phyloP scores from a whole-genome alignment of 2,329 filamentous ascomycete species.

The Cylindrodendrum hubeiense region DNA sequence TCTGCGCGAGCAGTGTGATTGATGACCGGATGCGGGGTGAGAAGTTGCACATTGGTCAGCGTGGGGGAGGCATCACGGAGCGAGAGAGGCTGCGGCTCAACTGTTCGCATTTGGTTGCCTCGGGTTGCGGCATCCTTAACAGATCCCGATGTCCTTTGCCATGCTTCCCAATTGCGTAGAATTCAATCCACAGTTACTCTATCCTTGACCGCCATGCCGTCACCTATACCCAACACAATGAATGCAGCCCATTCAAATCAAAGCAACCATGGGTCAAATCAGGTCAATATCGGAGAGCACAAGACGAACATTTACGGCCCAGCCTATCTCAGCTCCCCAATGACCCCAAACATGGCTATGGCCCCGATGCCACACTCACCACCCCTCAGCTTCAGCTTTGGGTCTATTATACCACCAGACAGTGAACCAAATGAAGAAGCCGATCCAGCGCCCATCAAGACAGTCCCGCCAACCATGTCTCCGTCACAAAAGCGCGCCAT shows the following conservation, averaged over 20 bases:
- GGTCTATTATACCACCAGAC: background rate
- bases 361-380: background rate
- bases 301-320: background rate
- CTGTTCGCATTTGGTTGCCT: background rate
- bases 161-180: background rate
- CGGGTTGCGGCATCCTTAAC: background rate
- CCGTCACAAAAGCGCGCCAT: background rate
- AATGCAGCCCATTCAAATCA: background rate
- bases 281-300: background rate
- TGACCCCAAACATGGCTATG: background rate
- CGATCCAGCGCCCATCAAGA: background rate
- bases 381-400: background rate
- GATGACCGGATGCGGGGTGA: background rate
- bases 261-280: background rate
- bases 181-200: background rate
- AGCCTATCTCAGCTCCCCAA: background rate
- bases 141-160: background rate
- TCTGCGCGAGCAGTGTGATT: background rate
- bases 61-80: background rate
- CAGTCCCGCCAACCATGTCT: background rate
- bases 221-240: background rate
- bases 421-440: background rate
- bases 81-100: background rate
- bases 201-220: no score
- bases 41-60: background rate